Evolutionary conservation across 108 stramenopile species (phyloP).

Genomic region (Pseudonitzschia multiseries): DNA sequence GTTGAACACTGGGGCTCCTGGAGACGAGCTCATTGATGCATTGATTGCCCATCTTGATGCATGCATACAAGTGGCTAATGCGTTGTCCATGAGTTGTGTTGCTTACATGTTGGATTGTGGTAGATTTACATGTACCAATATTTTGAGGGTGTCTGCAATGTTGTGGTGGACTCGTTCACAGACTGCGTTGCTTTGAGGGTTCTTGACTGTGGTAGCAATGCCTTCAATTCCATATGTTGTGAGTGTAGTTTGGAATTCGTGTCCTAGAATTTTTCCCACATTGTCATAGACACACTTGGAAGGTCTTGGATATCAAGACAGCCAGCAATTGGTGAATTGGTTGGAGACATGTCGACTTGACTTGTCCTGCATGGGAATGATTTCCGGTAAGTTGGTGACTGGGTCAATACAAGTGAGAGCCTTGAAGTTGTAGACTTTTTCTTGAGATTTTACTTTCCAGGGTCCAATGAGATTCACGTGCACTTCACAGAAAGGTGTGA

Average conservation of each 20-base stretch:
- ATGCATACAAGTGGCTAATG: slow-evolving; percentile 31
- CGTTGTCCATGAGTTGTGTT: slow-evolving; percentile 28
- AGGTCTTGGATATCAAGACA: slow-evolving; percentile 45
- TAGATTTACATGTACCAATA: slow-evolving; percentile 15
- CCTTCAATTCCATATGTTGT: slow-evolving; percentile 26
- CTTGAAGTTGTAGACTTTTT: not conserved
- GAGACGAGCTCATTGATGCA: slow-evolving; percentile 21
- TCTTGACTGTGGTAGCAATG: slow-evolving; percentile 29
- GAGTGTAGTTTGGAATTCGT: slow-evolving; percentile 35
- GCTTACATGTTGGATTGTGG: slow-evolving; percentile 23
- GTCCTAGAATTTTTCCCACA: slow-evolving; percentile 43
- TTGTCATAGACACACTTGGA: slow-evolving; percentile 33
- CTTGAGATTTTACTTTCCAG: not conserved
- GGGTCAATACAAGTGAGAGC: slow-evolving; percentile 28
- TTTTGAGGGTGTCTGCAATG: slow-evolving; percentile 29
- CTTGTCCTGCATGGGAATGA: slow-evolving; percentile 25
- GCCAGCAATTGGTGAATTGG: slow-evolving; percentile 42
- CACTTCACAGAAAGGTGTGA: slow-evolving; percentile 32
- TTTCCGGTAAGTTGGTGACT: slow-evolving; percentile 24
- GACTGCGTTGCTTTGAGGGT: slow-evolving; percentile 45
- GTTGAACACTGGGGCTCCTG: slow-evolving; percentile 38
- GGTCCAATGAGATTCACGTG: slow-evolving; percentile 46
- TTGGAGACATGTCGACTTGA: slow-evolving; percentile 23
- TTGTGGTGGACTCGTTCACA: slow-evolving; percentile 49
- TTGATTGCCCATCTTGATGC: slow-evolving; percentile 21